Percentiles rank a stretch among this genome's conserved stretches.
Conservation (phyloP, 805 yeast species). For the Pichia exigua region DNA sequence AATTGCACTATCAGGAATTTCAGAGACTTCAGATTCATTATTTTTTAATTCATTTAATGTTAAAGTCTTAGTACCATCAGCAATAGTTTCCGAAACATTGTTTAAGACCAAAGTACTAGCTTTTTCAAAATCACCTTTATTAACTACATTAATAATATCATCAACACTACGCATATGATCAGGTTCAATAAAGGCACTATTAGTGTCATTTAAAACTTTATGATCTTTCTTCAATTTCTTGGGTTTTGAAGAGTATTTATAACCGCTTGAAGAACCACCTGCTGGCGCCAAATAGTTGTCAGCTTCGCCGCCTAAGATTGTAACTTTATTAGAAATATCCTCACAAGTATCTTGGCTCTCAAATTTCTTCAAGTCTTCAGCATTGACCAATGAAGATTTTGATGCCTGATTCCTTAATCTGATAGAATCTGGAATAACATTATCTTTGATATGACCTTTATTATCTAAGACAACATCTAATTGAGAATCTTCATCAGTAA, state of each 20-base stretch:
- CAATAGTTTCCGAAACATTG: conserved; percentile 11
- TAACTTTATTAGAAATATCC: conserved; percentile 8
- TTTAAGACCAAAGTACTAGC: conserved; percentile 9
- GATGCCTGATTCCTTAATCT: conserved; percentile 1
- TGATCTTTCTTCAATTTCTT: conserved; percentile 6
- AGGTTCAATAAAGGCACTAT: conserved; percentile 15
- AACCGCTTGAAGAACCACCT: conserved; percentile 18
- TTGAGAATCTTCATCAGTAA: conserved; percentile 52
- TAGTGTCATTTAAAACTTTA: neutral
- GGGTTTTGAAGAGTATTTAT: conserved; percentile 3
- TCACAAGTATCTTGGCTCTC: conserved; percentile 1
- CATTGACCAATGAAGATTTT: neutral
- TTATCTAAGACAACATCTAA: conserved; percentile 46
- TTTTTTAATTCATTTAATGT: conserved; percentile 10
- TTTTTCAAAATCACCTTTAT: conserved; percentile 23
- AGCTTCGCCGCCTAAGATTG: conserved; percentile 27
- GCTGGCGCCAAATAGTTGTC: conserved; percentile 30
- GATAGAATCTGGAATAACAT: conserved; percentile 30
- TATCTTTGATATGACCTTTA: conserved; percentile 45
- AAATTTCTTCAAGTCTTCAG: neutral
- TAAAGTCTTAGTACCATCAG: conserved; percentile 3
- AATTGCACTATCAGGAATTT: conserved; percentile 29
- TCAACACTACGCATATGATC: conserved; percentile 23
- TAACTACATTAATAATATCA: conserved; percentile 27
- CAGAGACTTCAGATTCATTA: conserved; percentile 13